Evolutionary conservation across 2,329 filamentous ascomycete species (phyloP).

Genomic region (Neonectria sp.): DNA sequence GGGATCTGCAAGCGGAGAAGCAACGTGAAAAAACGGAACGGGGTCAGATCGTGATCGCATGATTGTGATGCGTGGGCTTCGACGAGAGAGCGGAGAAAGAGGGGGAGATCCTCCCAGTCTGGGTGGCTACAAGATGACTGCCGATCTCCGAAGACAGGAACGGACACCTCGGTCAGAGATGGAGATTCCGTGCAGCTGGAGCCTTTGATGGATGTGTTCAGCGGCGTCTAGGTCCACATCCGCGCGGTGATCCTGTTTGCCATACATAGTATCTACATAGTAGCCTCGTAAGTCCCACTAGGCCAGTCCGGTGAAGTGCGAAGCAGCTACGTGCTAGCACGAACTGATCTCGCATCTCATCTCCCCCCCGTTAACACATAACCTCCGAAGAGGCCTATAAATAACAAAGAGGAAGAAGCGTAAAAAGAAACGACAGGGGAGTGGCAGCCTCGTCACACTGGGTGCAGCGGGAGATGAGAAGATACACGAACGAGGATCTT

Average conservation of each 20-base stretch:
- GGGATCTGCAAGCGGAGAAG: not conserved
- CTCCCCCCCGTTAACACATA: not conserved
- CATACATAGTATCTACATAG: not conserved
- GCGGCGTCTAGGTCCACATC: not conserved
- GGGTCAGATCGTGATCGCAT: not conserved
- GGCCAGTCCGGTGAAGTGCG: not conserved
- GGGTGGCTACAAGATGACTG: not conserved
- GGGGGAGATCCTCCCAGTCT: not conserved
- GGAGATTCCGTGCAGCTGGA: not conserved
- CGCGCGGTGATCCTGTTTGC: not conserved
- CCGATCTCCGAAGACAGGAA: not conserved
- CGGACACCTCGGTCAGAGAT: not conserved
- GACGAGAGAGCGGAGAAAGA: not conserved
- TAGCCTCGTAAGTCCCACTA: not conserved
- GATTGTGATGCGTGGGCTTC: not conserved
- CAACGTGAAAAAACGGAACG: not conserved
- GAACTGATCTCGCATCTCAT: not conserved
- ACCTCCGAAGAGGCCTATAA: not conserved
- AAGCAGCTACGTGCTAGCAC: not conserved
- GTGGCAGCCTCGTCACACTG: not conserved
- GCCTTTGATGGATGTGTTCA: not conserved
- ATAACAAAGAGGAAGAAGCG: not conserved
- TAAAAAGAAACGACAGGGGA: not conserved
- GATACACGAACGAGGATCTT: not conserved
- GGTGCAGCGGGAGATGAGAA: not conserved